Percentiles rank a stretch among this genome's conserved stretches.
phyloP scores from a whole-genome alignment of 1,284 basidiomycete genomes.

The Agroathelia rolfsii region DNA sequence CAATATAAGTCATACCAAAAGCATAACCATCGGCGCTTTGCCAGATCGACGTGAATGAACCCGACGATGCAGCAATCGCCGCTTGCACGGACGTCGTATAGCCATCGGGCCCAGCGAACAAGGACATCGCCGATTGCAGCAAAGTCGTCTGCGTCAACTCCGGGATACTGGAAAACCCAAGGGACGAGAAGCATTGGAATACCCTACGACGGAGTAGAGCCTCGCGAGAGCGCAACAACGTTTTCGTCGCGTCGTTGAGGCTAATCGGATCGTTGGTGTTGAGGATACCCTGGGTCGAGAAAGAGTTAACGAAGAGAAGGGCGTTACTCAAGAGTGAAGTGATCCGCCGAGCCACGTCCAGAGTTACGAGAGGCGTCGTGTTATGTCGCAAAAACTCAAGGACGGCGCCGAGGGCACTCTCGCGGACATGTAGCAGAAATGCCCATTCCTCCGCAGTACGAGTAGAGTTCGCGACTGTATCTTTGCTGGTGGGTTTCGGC shows the following conservation, averaged over 20 bases:
- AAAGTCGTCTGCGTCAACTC: conserved; percentile 75
- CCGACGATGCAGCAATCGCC: conserved; percentile 82
- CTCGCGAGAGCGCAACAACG: conserved; percentile 75
- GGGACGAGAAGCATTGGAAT: conserved; percentile 80
- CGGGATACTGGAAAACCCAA: conserved; percentile 74
- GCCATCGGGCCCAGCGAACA: conserved; percentile 80
- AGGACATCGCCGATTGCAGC: conserved; percentile 75
- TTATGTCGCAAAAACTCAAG: conserved; percentile 85
- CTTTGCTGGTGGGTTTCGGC: conserved; percentile 89
- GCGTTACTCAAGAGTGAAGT: conserved; percentile 84
- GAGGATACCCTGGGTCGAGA: conserved; percentile 43
- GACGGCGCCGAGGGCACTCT: conserved; percentile 84
- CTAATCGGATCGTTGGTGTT: conserved; percentile 34
- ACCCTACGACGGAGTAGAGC: conserved; percentile 77
- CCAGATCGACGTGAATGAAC: conserved; percentile 83
- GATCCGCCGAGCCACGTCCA: conserved; percentile 85
- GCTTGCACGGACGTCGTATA: conserved; percentile 82
- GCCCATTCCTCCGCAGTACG: conserved; percentile 78
- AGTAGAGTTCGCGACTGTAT: conserved; percentile 48
- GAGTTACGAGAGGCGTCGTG: conserved; percentile 64
- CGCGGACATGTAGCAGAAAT: conserved; percentile 86
- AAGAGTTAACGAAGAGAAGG: conserved; percentile 78
- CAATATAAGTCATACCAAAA: conserved; percentile 80
- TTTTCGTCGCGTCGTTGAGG: conserved; percentile 30
- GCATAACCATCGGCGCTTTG: conserved; percentile 82